These are phyloP conservation scores for Tuctoria greenei DNA, from an alignment of 176 grass and related monocot genomes.

Conservation along the genomic window DNA sequence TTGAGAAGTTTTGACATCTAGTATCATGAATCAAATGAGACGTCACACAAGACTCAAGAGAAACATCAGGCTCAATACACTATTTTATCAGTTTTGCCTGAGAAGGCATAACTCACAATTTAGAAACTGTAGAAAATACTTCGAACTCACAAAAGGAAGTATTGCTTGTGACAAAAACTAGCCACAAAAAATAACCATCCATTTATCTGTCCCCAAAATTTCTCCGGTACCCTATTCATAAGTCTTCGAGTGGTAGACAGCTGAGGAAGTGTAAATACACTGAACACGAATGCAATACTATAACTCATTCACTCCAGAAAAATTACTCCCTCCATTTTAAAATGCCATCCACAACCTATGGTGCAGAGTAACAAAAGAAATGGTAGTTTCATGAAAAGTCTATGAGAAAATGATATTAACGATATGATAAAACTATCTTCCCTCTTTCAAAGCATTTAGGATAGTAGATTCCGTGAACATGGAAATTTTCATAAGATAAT, in stretches of 20 bases:
- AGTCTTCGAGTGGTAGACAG: too few species aligned
- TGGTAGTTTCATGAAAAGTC: too few species aligned
- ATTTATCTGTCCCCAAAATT: background rate
- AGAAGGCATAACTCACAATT: slow-evolving; percentile 17
- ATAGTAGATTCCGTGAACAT: too few species aligned
- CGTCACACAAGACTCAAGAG: background rate
- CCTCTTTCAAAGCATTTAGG: too few species aligned
- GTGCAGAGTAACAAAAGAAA: too few species aligned
- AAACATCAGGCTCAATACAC: slow-evolving; percentile 2
- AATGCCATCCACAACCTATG: too few species aligned
- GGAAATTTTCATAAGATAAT: too few species aligned
- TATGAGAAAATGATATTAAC: too few species aligned
- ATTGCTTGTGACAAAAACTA: slow-evolving; percentile 4
- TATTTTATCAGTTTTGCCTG: background rate
- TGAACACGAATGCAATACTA: background rate
- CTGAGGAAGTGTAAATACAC: background rate
- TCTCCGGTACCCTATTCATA: background rate
- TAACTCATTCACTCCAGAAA: background rate
- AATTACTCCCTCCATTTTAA: too few species aligned
- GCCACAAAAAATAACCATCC: background rate
- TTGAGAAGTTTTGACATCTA: background rate
- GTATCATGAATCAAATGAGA: background rate
- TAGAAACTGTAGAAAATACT: background rate
- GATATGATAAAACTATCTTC: too few species aligned
- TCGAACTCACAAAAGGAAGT: background rate